Evolutionary conservation across 1,284 basidiomycete genomes (phyloP).

Genomic region (Heterobasidion parviporum): DNA sequence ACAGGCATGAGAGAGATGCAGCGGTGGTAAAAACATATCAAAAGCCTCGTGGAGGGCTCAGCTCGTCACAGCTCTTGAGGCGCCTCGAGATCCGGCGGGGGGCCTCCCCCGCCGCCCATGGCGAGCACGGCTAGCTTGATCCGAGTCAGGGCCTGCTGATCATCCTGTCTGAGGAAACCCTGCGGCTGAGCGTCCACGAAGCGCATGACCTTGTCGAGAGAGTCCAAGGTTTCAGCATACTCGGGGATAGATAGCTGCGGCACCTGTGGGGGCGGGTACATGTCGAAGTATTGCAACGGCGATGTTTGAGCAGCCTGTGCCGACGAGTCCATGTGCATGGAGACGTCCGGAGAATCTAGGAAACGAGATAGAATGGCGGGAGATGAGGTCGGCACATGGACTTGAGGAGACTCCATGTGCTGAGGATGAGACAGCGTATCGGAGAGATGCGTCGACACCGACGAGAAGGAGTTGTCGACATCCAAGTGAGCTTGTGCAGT

Average conservation of each 20-base stretch:
- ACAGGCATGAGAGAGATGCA: background rate
- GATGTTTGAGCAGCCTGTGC: background rate
- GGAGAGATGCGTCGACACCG: background rate
- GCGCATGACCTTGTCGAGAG: conserved; percentile 38
- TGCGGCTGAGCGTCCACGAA: conserved; percentile 39
- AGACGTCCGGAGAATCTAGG: background rate
- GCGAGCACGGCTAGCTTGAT: conserved; percentile 21
- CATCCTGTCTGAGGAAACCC: conserved; percentile 30
- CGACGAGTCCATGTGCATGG: background rate
- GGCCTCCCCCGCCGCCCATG: background rate
- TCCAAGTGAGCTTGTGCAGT: background rate
- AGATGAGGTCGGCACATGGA: background rate
- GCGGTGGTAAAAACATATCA: background rate
- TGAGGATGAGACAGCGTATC: background rate
- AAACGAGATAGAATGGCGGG: background rate
- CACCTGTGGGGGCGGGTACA: background rate
- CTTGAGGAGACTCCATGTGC: background rate
- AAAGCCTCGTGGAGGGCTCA: background rate
- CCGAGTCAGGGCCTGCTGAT: conserved; percentile 32
- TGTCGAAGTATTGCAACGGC: background rate
- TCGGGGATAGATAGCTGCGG: background rate
- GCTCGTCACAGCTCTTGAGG: background rate
- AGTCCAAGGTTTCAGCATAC: conserved; percentile 38
- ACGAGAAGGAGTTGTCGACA: background rate
- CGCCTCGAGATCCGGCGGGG: background rate